Percentiles rank a stretch among this genome's conserved stretches.
phyloP scores from a whole-genome alignment of 371 early-diverging fungal genomes.

The Synchytrium microbalum region DNA sequence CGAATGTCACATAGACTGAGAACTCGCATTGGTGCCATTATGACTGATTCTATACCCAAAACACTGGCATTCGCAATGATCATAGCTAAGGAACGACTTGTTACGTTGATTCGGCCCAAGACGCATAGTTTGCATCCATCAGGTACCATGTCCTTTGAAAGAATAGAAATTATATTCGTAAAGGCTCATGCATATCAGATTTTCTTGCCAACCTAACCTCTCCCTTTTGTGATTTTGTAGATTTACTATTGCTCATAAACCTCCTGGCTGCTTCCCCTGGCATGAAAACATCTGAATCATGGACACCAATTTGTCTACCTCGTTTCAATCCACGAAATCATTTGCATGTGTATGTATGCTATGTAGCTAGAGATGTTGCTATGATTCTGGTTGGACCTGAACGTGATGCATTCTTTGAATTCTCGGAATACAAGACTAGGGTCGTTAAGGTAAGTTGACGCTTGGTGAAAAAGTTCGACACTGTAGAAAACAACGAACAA shows the following conservation, averaged over 20 bases:
- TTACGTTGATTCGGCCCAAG: constrained; percentile 68
- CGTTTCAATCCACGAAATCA: constrained; percentile 81
- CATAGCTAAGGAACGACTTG: constrained; percentile 62
- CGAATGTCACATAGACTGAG: constrained; percentile 57
- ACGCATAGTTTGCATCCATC: constrained; percentile 73
- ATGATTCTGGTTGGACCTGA: constrained; percentile 70
- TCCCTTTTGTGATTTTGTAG: constrained; percentile 26
- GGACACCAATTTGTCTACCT: constrained; percentile 94
- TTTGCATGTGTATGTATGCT: constrained; percentile 80
- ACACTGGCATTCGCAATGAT: constrained; percentile 69
- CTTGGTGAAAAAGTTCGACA: not conserved
- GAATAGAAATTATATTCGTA: too few species aligned
- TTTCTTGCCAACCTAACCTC: constrained; percentile 1
- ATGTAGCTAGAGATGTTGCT: constrained; percentile 53
- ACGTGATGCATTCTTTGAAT: constrained; percentile 73
- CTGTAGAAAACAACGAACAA: too few species aligned
- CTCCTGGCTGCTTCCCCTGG: constrained; percentile 69
- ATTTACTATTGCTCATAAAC: constrained; percentile 77
- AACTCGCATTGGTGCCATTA: constrained; percentile 52
- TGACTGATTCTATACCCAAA: constrained; percentile 52
- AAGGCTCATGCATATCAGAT: constrained; percentile 4
- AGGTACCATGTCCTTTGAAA: constrained; percentile 22
- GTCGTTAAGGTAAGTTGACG: constrained; percentile 49
- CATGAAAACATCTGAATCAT: constrained; percentile 68
- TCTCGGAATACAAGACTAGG: constrained; percentile 58